Conservation (phyloP, 257 asterid genomes). For the Nicotiana knightiana region DNA sequence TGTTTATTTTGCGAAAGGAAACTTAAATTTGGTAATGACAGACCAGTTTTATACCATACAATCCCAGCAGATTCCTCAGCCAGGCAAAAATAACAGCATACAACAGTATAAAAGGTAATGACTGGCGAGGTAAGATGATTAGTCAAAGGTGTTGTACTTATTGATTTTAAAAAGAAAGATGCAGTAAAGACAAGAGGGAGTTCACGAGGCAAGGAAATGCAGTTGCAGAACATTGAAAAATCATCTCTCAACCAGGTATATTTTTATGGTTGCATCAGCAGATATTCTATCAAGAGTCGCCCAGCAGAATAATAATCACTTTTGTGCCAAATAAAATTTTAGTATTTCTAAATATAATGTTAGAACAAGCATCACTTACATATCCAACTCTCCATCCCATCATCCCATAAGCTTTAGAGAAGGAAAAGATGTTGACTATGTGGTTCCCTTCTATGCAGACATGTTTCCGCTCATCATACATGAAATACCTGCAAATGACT, state of each 20-base stretch:
- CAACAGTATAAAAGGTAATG: not conserved
- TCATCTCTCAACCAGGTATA: not conserved
- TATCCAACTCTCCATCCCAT: conserved; percentile 99
- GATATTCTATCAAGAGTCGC: not conserved
- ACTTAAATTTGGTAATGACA: not conserved
- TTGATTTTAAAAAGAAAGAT: not conserved
- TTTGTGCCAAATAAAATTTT: not conserved
- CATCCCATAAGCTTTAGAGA: conserved; percentile 99
- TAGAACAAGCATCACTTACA: conserved; percentile 42
- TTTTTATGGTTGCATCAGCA: too few relatives aligned
- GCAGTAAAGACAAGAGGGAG: not conserved
- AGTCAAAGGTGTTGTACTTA: not conserved
- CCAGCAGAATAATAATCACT: not conserved
- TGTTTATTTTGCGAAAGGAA: not conserved
- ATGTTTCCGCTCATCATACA: conserved; percentile 91
- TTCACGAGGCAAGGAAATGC: not conserved
- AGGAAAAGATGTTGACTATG: conserved; percentile 82
- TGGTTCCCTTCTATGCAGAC: conserved; percentile 69
- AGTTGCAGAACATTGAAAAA: not conserved
- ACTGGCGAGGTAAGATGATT: not conserved
- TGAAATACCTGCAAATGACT: conserved; percentile 68
- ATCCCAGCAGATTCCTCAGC: not conserved
- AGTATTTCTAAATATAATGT: not conserved
- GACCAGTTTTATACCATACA: not conserved
- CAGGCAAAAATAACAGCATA: not conserved